Percentiles rank a stretch among this genome's conserved stretches.
Evolutionary conservation across 163 green algal species (phyloP).

Genomic region (Scenedesmus sp.): DNA sequence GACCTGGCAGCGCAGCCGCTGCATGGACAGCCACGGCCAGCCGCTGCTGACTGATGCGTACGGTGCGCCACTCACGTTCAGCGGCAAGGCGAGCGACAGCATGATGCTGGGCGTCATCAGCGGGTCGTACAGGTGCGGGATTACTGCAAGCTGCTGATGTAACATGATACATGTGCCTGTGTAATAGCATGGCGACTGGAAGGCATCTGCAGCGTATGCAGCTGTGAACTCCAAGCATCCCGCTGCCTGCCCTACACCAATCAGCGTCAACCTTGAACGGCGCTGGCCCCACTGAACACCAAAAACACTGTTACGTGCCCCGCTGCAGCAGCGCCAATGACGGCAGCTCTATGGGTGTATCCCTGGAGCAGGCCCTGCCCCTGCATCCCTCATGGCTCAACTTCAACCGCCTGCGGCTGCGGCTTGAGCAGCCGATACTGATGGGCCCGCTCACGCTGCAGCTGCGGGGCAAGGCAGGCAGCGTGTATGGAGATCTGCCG

Average conservation of each 20-base stretch:
- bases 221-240: neutral
- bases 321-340: slow-evolving; percentile 61
- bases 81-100: slow-evolving; percentile 73
- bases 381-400: slow-evolving; percentile 89
- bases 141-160: neutral
- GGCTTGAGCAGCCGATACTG: slow-evolving; percentile 54
- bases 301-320: neutral
- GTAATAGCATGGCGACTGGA: too few species aligned
- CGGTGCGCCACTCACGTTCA: slow-evolving; percentile 84
- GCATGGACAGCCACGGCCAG: slow-evolving; percentile 78
- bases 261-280: too few species aligned
- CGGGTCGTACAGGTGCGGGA: slow-evolving; percentile 65
- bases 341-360: slow-evolving; percentile 81
- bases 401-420: slow-evolving; percentile 85
- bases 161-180: neutral
- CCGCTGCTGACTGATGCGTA: slow-evolving; percentile 81
- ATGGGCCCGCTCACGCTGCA: slow-evolving; percentile 62
- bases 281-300: neutral
- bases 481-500: slow-evolving; percentile 94
- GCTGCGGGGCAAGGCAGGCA: slow-evolving; percentile 72
- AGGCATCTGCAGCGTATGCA: too few species aligned
- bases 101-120: slow-evolving; percentile 77
- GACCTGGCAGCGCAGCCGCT: slow-evolving; percentile 77
- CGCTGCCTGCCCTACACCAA: too few species aligned
- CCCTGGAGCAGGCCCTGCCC: slow-evolving; percentile 91